Evolutionary conservation across 2,329 filamentous ascomycete genomes (phyloP), one percentile per base, ranked within the genome.

Genomic region (Fusarium longipes): DNA sequence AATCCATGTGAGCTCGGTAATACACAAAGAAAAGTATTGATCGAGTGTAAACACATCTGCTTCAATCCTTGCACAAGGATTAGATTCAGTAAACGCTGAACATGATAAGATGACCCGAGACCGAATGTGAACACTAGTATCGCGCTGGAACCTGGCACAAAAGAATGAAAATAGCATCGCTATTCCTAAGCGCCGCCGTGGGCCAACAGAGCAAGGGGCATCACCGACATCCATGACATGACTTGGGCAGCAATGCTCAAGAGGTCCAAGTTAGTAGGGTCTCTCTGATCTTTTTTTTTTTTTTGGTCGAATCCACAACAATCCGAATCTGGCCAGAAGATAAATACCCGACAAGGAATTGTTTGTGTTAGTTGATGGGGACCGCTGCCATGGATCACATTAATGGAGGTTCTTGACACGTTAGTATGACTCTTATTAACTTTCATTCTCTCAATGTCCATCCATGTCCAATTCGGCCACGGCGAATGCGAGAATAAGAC

Each of bases 211-310:
- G 35, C 45, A 48, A 61, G 59, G 65, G 65, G 60, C 50, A 67
- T 68, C 64, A 60, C 58, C 53, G 64, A 65, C 63, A 57, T n/a
- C n/a, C n/a, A n/a, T 30, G 29, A 29, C 56, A 54, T 55, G 48
- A 39, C 32, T 67, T 68, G 65, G 65, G 65, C 65, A 67, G 57
- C 65, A 67, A 67, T 68, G 64, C 64, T 61, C 54, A 47, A 40
- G 44, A 42, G 36, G 51, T 57, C 27, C 33, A 56, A 39, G 25
- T 49, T 47, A 55, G 54, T 47, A 55, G 54, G 54, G 45, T 57
- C 42, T 32, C 30, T 24, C 10, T 50, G 24, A 17, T 40, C 18
- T 57, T 27, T 29, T 36, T 35, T 35, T 42, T 57, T 27, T 29
- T 36, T 35, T 35, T 42, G 32, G 32, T 43, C 24, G 22, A 48